Base-by-base conservation (phyloP, 2,329 filamentous ascomycete species). In the Arthrobotrys iridis region DNA sequence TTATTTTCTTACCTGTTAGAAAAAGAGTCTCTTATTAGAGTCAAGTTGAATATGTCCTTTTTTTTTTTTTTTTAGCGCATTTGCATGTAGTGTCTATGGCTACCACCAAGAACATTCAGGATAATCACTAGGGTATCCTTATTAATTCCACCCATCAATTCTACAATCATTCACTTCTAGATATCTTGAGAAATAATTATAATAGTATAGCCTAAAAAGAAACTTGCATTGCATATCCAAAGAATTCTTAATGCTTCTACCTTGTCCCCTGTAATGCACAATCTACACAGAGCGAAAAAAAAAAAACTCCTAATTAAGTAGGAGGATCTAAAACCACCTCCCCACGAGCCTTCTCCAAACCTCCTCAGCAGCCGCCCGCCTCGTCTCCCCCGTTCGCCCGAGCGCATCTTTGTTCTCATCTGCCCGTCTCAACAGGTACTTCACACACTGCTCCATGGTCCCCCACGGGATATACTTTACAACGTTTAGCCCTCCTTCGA, bases 381-480 rank as follows among this genome's bases (percentile, higher is more conserved):
- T 84, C 6, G 88, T 88, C 52, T 85, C 85, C 76, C 82, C 84
- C 24, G 90, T 92, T 70, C 90, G 82, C 80, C 87, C 83, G 46
- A 91, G 86, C 1, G 90, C 89, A 77, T 91, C 90, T 77, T 86
- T 86, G 83, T 93, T 93, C 85, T 93, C 91, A 50, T 93, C 85
- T 20, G 90, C 89, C 15, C 90, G 85, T 41, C 91, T 84, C 33
- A 91, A 83, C 50, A 90, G 82, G 81, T 90, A 96, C 82, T 93
- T 91, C 78, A 97, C 88, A 82, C 93, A 97, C 84, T 97, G 92
- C 68, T 88, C 87, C 0, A 88, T 90, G 10, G 88, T 87, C 6
- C 89, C 89, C 89, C 89, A 91, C 26, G 89, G 88, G 11, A 90
- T 83, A 79, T 91, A 91, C 83, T 91, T 91, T 83, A 88, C 90